Base-by-base conservation (phyloP, 2,329 filamentous ascomycete species). In the Corynespora cassiicola region DNA sequence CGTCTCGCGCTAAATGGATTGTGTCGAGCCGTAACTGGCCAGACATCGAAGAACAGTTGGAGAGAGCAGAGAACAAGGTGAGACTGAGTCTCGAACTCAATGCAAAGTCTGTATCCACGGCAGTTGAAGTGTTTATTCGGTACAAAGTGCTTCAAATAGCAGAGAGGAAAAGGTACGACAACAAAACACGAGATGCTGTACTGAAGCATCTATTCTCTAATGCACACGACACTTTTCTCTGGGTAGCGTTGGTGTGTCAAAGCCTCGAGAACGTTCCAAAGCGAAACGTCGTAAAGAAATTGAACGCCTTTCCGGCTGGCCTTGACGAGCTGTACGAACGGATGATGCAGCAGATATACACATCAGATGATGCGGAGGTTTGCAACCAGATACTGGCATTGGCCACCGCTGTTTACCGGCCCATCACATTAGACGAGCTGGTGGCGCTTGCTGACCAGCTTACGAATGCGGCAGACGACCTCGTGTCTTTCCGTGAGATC, bases 21-120 rank as follows among this genome's bases (percentile, higher is more conserved):
- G 20, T 35, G 11, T 72, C 72, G 0, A 77, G 75, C 32, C 74
- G 74, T 5, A 74, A 75, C 14, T 60, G 45, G 55, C 51, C 30
- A 8, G 40, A 0, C 0, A 73, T 77, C 30, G 58, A 72, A 30
- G 39, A 63, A 12, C 25, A 25, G 1, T 42, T 75, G 3, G 40
- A 45, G 6, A 11, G 10, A 4, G 32, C 38, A 0, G 23, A 32
- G 5, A 25, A 59, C 5, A 56, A 54, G n/a, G n/a, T 50, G 4
- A 56, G 40, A 20, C 34, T 73, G 2, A 36, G 35, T 17, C 61
- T 54, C 18, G 47, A 75, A 26, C 42, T 70, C 4, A 75, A 72
- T 39, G 21, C 47, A 19, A 34, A 56, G 0, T 55, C 51, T 2
- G 47, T 73, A 9, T 61, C 60, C 2, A 12, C 36, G 0, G 69